Evolutionary conservation across 805 yeast species (phyloP), one percentile per base, ranked within the genome.

Genomic region (Suhomyces pyralidae): DNA sequence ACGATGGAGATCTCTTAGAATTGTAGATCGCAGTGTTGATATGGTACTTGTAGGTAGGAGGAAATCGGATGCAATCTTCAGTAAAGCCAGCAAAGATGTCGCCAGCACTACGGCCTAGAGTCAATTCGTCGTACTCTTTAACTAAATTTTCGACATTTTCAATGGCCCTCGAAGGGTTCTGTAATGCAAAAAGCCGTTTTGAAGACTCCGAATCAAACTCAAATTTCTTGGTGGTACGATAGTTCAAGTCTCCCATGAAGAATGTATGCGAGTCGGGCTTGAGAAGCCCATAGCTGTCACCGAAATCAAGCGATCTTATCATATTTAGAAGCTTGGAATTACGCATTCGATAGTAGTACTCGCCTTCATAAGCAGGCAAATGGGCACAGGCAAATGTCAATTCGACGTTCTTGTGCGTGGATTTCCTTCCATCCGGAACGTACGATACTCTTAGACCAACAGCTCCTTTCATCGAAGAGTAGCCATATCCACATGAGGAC

Each of bases 161-260:
- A 22, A 20, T 43, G 43, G 36, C 51, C 45, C 28, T 63, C 28
- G 56, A 54, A 8, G 58, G 57, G 61, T 66, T 61, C 52, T 61
- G 65, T 57, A 66, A 47, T 53, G 57, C 52, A 5, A 66, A 51
- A 15, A 72, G 64, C 46, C 61, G 61, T n/a, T 50, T 55, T 8
- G 56, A 46, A 10, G 57, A 49, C 12, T 51, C 48, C 25, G 56
- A 42, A 14, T 51, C 50, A 3, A 49, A 32, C 34, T 58, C 51
- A 17, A 54, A 56, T 12, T 59, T 49, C 49, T 68, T 63, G 3
- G 70, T 56, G 2, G 86, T 79, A 44, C 98, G 75, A 66, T 88
- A 92, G 64, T 92, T 92, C 60, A 92, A 72, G 67, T 92, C 98
- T 0, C 98, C 98, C 77, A 89, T 69, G 49, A 91, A 66, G 61